These are phyloP conservation scores for Colletotrichum sp. DNA, from an alignment of 2,329 filamentous ascomycete species.

Conservation along the genomic window DNA sequence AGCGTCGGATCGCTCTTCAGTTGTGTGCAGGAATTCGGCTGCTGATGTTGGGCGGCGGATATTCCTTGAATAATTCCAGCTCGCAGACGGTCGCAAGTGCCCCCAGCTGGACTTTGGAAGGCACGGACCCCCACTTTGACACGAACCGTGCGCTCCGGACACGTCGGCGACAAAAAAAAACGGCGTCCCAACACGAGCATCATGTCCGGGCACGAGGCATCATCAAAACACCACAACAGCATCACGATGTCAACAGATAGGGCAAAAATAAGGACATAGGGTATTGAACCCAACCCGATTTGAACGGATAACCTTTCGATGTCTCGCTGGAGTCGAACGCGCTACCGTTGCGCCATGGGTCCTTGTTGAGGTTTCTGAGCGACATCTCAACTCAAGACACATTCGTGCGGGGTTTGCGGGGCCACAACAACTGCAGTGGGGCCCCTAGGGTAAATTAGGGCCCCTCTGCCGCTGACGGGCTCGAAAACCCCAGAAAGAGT, in stretches of 20 bases:
- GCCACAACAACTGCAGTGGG: neutral
- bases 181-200: too few species aligned
- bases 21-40: neutral
- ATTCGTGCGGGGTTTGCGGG: neutral
- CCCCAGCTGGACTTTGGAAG: neutral
- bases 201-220: neutral
- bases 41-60: neutral
- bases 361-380: accelerated
- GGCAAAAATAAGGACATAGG: accelerated
- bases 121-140: neutral
- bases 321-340: neutral
- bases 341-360: constrained; percentile 12
- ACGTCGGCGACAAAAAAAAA: neutral
- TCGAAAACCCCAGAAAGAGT: neutral
- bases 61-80: neutral
- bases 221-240: neutral
- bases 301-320: constrained; percentile 14
- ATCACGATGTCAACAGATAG: neutral
- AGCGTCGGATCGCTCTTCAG: neutral
- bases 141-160: neutral
- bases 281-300: constrained; percentile 12
- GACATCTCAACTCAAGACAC: accelerated
- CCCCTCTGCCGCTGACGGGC: neutral
- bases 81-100: neutral
- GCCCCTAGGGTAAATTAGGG: neutral